Conservation (phyloP, 495 filamentous ascomycete genomes). For the Rhypophila decipiens region DNA sequence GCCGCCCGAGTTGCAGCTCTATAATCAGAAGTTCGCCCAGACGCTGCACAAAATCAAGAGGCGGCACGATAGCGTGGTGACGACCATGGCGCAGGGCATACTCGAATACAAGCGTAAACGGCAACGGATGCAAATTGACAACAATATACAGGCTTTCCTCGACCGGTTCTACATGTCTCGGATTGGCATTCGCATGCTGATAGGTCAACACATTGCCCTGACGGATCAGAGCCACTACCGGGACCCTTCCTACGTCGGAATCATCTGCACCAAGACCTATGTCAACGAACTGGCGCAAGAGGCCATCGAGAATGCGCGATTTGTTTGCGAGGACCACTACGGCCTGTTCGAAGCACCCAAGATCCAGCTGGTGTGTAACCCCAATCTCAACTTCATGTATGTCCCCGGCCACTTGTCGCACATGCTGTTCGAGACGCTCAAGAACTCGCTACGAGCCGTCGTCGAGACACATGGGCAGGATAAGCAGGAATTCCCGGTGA, state of each 20-base stretch:
- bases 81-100: slow-evolving; percentile 91
- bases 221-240: slow-evolving; percentile 83
- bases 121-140: slow-evolving; percentile 97
- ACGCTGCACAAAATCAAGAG: slow-evolving; percentile 88
- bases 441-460: slow-evolving; percentile 94
- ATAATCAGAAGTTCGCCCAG: slow-evolving; percentile 83
- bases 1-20: slow-evolving; percentile 91
- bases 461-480: slow-evolving; percentile 94
- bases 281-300: slow-evolving; percentile 93
- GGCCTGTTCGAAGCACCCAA: slow-evolving; percentile 96
- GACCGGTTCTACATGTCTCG: slow-evolving; percentile 99
- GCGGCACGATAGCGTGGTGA: slow-evolving; percentile 93
- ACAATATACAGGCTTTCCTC: slow-evolving; percentile 91
- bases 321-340: slow-evolving; percentile 98
- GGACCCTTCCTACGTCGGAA: slow-evolving; percentile 91
- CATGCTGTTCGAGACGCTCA: slow-evolving; percentile 98
- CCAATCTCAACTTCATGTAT: slow-evolving; percentile 96
- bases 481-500: slow-evolving; percentile 90
- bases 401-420: slow-evolving; percentile 95
- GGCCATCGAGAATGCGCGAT: slow-evolving; percentile 95
- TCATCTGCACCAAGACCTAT: slow-evolving; percentile 98
- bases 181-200: slow-evolving; percentile 99
- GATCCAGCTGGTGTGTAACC: slow-evolving; percentile 90
- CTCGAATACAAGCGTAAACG: slow-evolving; percentile 94
- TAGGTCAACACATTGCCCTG: slow-evolving; percentile 94